Conservation (phyloP, 805 yeast species). For the Teunomyces atbi region DNA sequence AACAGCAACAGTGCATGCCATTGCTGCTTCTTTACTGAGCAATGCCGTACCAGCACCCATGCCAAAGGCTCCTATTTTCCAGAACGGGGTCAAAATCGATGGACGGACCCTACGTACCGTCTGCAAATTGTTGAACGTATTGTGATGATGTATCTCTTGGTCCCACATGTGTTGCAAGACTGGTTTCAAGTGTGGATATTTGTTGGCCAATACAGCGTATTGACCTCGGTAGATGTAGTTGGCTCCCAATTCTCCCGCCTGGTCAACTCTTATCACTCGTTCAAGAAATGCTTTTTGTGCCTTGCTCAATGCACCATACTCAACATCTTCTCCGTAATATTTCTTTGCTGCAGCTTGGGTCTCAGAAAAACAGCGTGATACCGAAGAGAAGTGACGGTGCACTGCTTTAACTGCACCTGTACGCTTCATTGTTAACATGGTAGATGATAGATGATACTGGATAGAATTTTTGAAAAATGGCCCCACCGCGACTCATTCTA, state of each 20-base stretch:
- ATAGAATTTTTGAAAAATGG: neutral
- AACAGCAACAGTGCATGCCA: conserved; percentile 99
- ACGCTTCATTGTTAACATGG: neutral
- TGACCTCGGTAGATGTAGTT: conserved; percentile 92
- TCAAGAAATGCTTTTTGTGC: conserved; percentile 74
- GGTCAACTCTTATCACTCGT: conserved; percentile 84
- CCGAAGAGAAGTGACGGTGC: conserved; percentile 1
- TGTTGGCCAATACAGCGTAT: conserved; percentile 66
- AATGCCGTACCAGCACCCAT: conserved; percentile 87
- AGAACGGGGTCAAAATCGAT: conserved; percentile 83
- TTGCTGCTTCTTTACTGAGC: conserved; percentile 91
- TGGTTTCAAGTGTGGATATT: conserved; percentile 74
- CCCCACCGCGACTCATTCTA: conserved; percentile 1
- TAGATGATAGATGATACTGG: neutral
- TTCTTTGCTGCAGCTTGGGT: conserved; percentile 13
- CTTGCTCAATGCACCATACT: conserved; percentile 37
- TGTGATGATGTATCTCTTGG: conserved; percentile 89
- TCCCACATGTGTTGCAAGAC: conserved; percentile 96
- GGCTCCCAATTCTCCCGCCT: conserved; percentile 98
- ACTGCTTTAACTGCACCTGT: neutral
- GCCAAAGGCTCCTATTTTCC: conserved; percentile 88
- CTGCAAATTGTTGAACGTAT: conserved; percentile 79
- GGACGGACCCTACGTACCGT: conserved; percentile 81
- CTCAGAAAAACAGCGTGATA: neutral
- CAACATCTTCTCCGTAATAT: conserved; percentile 24